Conservation (phyloP, 106 monocot genomes). For the Phalaenopsis equestris region DNA sequence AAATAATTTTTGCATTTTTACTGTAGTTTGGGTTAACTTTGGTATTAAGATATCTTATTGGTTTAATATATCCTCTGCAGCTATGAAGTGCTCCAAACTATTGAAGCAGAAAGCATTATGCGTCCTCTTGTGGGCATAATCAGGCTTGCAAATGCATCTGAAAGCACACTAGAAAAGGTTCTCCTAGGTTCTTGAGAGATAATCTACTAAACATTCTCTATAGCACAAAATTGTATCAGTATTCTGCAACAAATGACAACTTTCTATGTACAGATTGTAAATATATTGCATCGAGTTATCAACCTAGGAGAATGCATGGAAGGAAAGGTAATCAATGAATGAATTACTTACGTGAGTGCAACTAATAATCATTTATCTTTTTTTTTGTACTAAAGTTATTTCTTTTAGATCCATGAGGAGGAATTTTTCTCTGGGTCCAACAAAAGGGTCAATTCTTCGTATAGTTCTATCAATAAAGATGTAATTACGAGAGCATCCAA, state of each 20-base stretch:
- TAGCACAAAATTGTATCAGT: neutral
- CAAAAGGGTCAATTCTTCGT: neutral
- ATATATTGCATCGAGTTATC: conserved; percentile 50
- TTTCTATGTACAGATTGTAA: conserved; percentile 37
- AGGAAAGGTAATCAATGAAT: conserved; percentile 32
- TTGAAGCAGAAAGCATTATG: conserved; percentile 49
- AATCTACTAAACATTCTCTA: neutral
- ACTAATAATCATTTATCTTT: neutral
- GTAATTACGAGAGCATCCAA: conserved; percentile 7
- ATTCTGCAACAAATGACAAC: neutral
- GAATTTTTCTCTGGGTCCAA: conserved; percentile 26
- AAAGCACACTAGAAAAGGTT: conserved; percentile 58
- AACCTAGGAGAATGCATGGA: conserved; percentile 31
- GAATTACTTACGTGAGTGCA: neutral
- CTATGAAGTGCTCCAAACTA: conserved; percentile 33
- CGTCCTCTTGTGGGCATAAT: conserved; percentile 38
- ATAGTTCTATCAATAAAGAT: conserved; percentile 10
- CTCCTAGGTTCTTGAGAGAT: neutral
- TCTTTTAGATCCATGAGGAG: conserved; percentile 19
- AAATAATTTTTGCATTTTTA: no score
- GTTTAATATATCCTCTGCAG: conserved; percentile 29
- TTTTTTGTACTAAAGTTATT: conserved; percentile 15
- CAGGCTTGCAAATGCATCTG: conserved; percentile 30
- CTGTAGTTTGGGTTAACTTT: no score
- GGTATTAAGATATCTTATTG: neutral